Conservation (phyloP, 2,329 filamentous ascomycete genomes). For the Aspergillus carbonarius region DNA sequence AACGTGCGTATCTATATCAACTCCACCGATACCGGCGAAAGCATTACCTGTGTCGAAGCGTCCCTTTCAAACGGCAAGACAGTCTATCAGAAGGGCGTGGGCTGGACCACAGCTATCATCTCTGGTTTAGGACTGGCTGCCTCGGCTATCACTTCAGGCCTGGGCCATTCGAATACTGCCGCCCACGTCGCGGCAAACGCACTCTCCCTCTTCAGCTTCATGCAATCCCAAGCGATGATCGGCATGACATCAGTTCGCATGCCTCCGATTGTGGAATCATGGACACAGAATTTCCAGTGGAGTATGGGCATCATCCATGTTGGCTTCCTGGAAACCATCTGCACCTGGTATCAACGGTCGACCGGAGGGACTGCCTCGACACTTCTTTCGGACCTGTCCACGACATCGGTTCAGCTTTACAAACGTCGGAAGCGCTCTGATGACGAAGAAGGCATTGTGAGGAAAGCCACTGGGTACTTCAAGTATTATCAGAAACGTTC, state of each 20-base stretch:
- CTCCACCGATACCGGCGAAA: constrained; percentile 60
- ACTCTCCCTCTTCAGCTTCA: constrained; percentile 89
- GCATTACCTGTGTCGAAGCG: constrained; percentile 83
- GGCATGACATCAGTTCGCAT: constrained; percentile 78
- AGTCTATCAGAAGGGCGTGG: constrained; percentile 82
- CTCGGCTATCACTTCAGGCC: constrained; percentile 82
- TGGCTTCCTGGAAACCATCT: constrained; percentile 81
- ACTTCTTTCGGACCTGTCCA: constrained; percentile 70
- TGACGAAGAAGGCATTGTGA: constrained; percentile 33
- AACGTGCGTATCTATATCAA: constrained; percentile 81
- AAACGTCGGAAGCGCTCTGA: constrained; percentile 56
- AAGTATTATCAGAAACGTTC: constrained; percentile 50
- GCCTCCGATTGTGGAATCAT: constrained; percentile 83
- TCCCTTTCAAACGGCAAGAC: constrained; percentile 88
- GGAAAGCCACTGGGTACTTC: constrained; percentile 44
- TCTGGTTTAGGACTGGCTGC: constrained; percentile 79
- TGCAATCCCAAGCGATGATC: constrained; percentile 90
- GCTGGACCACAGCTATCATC: constrained; percentile 86
- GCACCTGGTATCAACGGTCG: constrained; percentile 93
- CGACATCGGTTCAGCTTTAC: constrained; percentile 79
- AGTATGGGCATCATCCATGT: constrained; percentile 93
- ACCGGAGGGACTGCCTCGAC: constrained; percentile 83
- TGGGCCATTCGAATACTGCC: constrained; percentile 90
- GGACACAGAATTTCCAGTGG: constrained; percentile 98
- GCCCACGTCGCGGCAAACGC: constrained; percentile 93